Conservation (phyloP, 164 flowering plant genomes). For the Macadamia tetraphylla region DNA sequence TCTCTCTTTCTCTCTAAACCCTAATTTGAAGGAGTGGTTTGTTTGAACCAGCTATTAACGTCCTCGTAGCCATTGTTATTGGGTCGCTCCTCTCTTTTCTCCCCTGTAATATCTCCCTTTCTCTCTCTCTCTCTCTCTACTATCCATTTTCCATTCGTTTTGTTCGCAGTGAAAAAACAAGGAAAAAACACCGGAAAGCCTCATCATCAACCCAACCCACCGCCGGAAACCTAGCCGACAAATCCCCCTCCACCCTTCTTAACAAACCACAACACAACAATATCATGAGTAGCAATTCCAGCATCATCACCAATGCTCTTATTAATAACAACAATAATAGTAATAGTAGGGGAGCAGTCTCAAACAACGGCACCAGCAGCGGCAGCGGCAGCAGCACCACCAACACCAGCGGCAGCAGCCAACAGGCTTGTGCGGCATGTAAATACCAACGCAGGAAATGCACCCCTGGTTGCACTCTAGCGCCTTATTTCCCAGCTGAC, state of each 20-base stretch:
- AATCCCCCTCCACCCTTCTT: constrained; percentile 2
- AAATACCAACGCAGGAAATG: constrained; percentile 69
- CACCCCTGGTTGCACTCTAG: constrained; percentile 55
- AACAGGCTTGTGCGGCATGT: constrained; percentile 70
- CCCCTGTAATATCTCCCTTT: constrained; percentile 1
- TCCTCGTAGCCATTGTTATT: no score
- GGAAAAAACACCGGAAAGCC: background rate
- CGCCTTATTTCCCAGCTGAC: constrained; percentile 66
- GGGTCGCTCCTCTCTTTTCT: constrained; percentile 1
- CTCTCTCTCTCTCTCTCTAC: background rate
- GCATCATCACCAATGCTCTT: no score
- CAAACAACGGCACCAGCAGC: background rate
- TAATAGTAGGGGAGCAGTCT: no score
- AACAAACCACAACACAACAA: no score
- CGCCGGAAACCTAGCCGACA: constrained; percentile 37
- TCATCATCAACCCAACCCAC: constrained; percentile 22
- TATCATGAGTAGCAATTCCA: no score
- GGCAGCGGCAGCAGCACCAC: background rate
- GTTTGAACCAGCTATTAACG: no score
- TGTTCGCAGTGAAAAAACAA: background rate
- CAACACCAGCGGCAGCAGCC: constrained; percentile 13
- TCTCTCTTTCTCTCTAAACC: no score
- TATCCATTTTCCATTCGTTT: background rate
- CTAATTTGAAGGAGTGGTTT: no score
- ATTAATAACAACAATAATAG: no score